Evolutionary conservation across 2,329 filamentous ascomycete species (phyloP), one percentile per base, ranked within the genome.

Genomic region (Apiospora hydei): DNA sequence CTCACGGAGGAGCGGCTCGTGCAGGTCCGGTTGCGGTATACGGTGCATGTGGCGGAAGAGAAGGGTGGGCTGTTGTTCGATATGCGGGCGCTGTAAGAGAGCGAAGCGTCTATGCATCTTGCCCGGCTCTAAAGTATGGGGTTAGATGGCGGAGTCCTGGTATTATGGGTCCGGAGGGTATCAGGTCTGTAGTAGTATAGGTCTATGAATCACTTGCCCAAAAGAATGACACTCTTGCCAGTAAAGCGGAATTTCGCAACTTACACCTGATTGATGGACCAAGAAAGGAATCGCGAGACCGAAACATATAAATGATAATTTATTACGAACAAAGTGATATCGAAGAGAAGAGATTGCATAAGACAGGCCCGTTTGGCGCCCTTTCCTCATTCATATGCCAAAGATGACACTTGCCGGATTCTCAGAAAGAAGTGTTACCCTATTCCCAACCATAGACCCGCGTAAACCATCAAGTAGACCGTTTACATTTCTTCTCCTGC

Each of bases 1-100:
- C 76, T 84, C 14, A 82, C 79, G 8, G 82, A 80, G 66, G 80
- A 80, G 47, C 73, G 81, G 38, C 77, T 78, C 8, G 70, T 57
- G n/a, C 71, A 49, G 67, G 79, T 77, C 41, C 71, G 77, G n/a
- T 0, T 51, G 21, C 24, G 44, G 66, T 76, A 78, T 30, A 69
- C 72, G 24, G 71, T 73, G 7, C 30, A 26, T 16, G 71, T 61
- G 13, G 71, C 70, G 7, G 72, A 73, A 30, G 70, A 69, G 69
- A 71, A 71, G 69, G 72, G 71, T 5, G 70, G 64, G 11, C 51
- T 73, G 21, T 18, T 73, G 11, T 73, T 73, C 43, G 67, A 72
- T 61, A 66, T 72, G 26, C 46, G 61, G 3, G 61, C 57, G 18
- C 43, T 70, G 46, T 70, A 18, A 24, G 41, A 26, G 49, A 53